Conservation (phyloP, 2,329 filamentous ascomycete species). For the Colletotrichum sp. region DNA sequence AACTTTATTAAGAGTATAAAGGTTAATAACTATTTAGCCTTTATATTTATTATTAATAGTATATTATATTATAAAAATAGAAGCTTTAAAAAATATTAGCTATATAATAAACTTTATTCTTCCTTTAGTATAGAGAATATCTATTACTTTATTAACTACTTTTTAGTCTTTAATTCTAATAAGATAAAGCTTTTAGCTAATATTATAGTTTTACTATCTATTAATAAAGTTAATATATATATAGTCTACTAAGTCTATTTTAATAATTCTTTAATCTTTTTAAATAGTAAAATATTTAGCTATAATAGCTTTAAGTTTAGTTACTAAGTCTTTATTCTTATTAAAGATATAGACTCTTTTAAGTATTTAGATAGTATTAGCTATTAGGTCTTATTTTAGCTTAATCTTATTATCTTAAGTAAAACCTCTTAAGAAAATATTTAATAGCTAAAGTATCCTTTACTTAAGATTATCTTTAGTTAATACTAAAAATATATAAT, state of each 20-base stretch:
- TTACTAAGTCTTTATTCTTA: not conserved
- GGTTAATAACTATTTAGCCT: not conserved
- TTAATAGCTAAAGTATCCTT: accelerated
- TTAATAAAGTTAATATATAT: not conserved
- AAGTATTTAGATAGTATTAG: not conserved
- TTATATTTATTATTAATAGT: not conserved
- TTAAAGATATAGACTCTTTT: not conserved
- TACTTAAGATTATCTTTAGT: not conserved
- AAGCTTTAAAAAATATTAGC: not conserved
- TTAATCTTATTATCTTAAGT: not conserved
- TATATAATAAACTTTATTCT: too few relatives aligned
- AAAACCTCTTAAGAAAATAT: not conserved
- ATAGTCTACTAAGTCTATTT: not conserved
- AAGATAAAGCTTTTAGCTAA: not conserved
- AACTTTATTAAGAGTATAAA: not conserved
- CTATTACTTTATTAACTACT: not conserved
- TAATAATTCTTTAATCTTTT: not conserved
- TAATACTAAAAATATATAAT: too few relatives aligned
- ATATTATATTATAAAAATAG: not conserved
- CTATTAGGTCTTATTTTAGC: not conserved
- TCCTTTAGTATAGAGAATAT: too few relatives aligned
- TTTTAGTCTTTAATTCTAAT: not conserved
- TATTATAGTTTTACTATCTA: not conserved
- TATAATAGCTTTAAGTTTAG: not conserved
- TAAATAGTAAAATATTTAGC: not conserved